Evolutionary conservation across 2,329 filamentous ascomycete genomes (phyloP).

Genomic region (Thielaviopsis cerberus): DNA sequence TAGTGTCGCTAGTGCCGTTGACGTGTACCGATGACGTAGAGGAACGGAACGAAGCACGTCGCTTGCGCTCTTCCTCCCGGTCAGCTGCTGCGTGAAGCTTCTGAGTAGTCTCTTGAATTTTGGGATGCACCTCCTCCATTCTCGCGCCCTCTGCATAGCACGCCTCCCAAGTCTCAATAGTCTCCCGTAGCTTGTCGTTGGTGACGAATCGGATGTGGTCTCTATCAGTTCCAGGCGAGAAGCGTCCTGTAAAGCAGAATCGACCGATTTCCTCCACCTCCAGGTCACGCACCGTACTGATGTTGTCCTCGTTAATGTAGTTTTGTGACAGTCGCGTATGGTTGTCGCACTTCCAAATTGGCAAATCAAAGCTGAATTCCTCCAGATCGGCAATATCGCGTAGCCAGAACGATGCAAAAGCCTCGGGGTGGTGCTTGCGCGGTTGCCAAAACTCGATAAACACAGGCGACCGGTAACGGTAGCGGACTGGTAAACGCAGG

Average conservation of each 20-base stretch:
- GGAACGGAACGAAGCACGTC: conserved; percentile 4
- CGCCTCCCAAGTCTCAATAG: conserved; percentile 85
- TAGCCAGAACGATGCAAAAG: conserved; percentile 71
- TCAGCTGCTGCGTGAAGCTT: conserved; percentile 60
- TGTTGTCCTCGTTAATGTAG: conserved; percentile 71
- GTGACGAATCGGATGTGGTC: conserved; percentile 68
- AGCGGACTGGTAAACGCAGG: conserved; percentile 70
- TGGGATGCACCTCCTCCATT: conserved; percentile 46
- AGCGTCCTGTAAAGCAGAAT: conserved; percentile 59
- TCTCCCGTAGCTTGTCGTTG: conserved; percentile 79
- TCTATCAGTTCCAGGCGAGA: conserved; percentile 79
- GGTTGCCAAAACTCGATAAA: conserved; percentile 68
- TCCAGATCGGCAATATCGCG: conserved; percentile 69
- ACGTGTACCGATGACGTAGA: background rate
- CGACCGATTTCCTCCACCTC: conserved; percentile 65
- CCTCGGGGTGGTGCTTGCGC: conserved; percentile 50
- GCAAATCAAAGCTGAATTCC: conserved; percentile 61
- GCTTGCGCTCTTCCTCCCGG: conserved; percentile 1
- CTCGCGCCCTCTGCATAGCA: conserved; percentile 78
- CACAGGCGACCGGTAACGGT: conserved; percentile 74
- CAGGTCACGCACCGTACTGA: conserved; percentile 49
- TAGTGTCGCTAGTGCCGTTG: background rate
- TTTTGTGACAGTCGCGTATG: conserved; percentile 68
- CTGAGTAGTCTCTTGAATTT: conserved; percentile 54
- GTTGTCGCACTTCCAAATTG: conserved; percentile 71